Evolutionary conservation across 768 basidiomycete species (phyloP).

Genomic region (Phylloporus sp.): DNA sequence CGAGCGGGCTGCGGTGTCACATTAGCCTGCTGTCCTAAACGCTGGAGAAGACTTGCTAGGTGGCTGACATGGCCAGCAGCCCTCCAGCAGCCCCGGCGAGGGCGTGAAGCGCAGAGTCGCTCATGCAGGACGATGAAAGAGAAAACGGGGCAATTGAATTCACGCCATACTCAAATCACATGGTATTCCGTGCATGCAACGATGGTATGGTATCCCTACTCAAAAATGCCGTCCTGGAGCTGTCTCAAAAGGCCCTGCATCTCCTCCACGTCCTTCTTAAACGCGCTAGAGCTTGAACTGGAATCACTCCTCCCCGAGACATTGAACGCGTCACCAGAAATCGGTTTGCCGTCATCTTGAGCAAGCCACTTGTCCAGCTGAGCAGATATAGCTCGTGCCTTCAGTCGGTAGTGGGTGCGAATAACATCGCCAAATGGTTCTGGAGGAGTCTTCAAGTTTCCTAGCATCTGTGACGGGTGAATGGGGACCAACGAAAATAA

Average conservation of each 20-base stretch:
- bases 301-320: slow-evolving; percentile 34
- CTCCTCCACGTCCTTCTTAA: slow-evolving; percentile 70
- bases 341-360: slow-evolving; percentile 68
- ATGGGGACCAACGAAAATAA: slow-evolving; percentile 2
- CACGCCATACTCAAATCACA: slow-evolving; percentile 14
- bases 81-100: slow-evolving; percentile 89
- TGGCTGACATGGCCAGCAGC: slow-evolving; percentile 85
- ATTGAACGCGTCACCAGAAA: slow-evolving; percentile 52
- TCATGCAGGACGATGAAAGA: slow-evolving; percentile 36
- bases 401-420: slow-evolving; percentile 86
- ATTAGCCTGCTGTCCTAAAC: slow-evolving; percentile 1
- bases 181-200: slow-evolving; percentile 1
- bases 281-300: slow-evolving; percentile 51
- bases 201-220: slow-evolving; percentile 2
- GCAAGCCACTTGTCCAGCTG: slow-evolving; percentile 80
- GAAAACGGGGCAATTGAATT: background rate
- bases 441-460: slow-evolving; percentile 74
- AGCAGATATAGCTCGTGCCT: slow-evolving; percentile 60
- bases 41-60: slow-evolving; percentile 56
- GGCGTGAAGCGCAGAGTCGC: slow-evolving; percentile 82
- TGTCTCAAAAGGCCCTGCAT: slow-evolving; percentile 56
- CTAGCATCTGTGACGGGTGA: slow-evolving; percentile 61
- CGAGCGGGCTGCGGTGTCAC: slow-evolving; percentile 64
- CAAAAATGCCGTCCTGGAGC: slow-evolving; percentile 33
- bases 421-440: slow-evolving; percentile 87